Evolutionary conservation across 1,284 basidiomycete genomes (phyloP), one percentile per base, ranked within the genome.

Genomic region (Ustilago nuda): DNA sequence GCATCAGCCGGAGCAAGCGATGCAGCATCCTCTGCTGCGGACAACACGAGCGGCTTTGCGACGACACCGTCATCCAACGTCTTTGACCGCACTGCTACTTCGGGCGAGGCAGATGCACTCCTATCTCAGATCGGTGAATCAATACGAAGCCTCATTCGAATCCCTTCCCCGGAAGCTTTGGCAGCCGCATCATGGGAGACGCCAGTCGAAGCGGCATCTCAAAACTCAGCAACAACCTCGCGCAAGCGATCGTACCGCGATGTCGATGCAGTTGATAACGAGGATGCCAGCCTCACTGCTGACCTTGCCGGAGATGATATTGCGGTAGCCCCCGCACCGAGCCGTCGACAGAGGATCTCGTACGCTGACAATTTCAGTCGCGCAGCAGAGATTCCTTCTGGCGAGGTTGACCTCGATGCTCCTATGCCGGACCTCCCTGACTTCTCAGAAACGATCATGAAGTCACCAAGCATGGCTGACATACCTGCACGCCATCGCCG

Each of bases 331-430:
- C 30, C 53, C 1, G 39, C 39, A 9, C 66, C 66, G 1, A 63
- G 35, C 32, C 74, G 65, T n/a, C 61, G 73, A 15, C 74, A 69
- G 43, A 58, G 63, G 17, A 65, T 76, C 32, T 76, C 74, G 15
- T 76, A 76, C 15, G 69, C 69, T 11, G 74, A 76, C 54, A 61
- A 50, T 15, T 72, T 76, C 62, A 68, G 62, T 51, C 69, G 63
- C 13, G 39, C 37, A 32, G 37, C 74, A 8, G 60, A 53, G 9
- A 56, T 51, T 23, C 72, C 72, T 27, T 51, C 72, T 0, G 72
- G 72, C 13, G 72, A 74, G n/a, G 69, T 76, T 8, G 66, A 76
- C n/a, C 52, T 76, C 12, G 35, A 41, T 17, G 69, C 73, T 12
- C 73, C 68, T 1, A 32, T 76, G 0, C 73, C 61, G 8, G 50